These are phyloP conservation scores for Ophiostoma ips DNA, from an alignment of 2,329 filamentous ascomycete genomes.

Conservation along the genomic window DNA sequence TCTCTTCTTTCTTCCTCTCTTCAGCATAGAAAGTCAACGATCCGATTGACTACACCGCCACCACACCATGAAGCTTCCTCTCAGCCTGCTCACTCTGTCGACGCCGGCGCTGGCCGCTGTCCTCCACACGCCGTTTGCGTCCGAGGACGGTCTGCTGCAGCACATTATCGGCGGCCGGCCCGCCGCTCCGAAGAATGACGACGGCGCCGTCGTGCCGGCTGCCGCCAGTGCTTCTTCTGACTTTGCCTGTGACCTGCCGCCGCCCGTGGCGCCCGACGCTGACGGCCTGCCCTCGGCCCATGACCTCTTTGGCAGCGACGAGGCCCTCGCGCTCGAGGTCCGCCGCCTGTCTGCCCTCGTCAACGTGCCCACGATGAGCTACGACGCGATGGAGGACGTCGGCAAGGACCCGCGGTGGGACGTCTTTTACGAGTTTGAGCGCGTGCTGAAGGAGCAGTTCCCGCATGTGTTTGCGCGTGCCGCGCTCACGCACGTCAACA, in stretches of 20 bases:
- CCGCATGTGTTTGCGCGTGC: conserved; percentile 31
- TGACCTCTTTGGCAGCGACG: conserved; percentile 7
- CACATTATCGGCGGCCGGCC: conserved; percentile 1
- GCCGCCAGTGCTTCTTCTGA: neutral
- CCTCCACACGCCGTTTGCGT: neutral
- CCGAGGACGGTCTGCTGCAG: neutral
- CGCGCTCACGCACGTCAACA: conserved; percentile 40
- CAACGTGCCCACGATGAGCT: conserved; percentile 20
- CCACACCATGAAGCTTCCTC: conserved; percentile 1
- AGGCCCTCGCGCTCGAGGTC: conserved; percentile 13
- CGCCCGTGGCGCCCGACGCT: conserved; percentile 7
- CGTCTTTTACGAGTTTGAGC: conserved; percentile 39
- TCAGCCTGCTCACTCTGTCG: conserved; percentile 1
- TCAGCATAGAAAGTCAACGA: neutral
- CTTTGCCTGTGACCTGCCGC: conserved; percentile 13
- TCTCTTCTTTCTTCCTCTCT: neutral
- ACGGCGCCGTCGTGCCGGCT: neutral
- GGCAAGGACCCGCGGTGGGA: conserved; percentile 45
- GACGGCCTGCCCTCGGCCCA: conserved; percentile 10
- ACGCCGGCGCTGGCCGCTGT: conserved; percentile 6
- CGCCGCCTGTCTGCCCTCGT: conserved; percentile 20
- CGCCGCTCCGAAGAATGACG: neutral
- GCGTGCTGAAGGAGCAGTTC: conserved; percentile 34
- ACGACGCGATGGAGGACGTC: conserved; percentile 33
- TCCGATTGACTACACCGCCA: neutral